A percentile compares a stretch with the other conserved stretches of the same genome.
These are phyloP conservation scores for Raffaelea albimanens DNA, from an alignment of 2,329 filamentous ascomycete genomes.

Conservation along the genomic window DNA sequence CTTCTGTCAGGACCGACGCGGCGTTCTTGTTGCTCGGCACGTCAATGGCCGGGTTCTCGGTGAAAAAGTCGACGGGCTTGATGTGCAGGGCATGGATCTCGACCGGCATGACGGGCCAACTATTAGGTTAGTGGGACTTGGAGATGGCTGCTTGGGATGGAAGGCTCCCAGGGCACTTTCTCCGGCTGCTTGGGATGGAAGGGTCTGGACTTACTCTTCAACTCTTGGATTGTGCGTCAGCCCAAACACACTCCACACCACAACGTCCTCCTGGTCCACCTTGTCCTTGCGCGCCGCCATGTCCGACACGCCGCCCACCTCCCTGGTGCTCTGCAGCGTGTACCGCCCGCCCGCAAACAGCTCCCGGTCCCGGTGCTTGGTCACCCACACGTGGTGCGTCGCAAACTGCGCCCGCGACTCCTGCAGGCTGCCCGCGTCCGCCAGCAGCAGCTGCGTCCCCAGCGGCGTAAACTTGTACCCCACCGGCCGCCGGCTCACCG, in stretches of 20 bases:
- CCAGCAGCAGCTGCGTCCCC: slow-evolving; percentile 36
- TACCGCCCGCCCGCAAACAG: slow-evolving; percentile 31
- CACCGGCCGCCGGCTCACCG: slow-evolving; percentile 31
- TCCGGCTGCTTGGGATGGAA: not conserved
- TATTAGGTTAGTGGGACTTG: not conserved
- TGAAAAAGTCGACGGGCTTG: slow-evolving; percentile 45
- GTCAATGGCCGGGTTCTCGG: slow-evolving; percentile 38
- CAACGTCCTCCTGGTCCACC: slow-evolving; percentile 26
- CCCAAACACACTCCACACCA: slow-evolving; percentile 50
- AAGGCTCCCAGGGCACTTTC: not conserved
- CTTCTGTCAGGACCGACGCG: not conserved
- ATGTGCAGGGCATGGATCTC: slow-evolving; percentile 41
- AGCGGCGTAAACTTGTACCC: slow-evolving; percentile 35
- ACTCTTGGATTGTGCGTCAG: slow-evolving; percentile 56
- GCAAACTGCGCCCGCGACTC: slow-evolving; percentile 31
- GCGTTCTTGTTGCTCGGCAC: slow-evolving; percentile 21
- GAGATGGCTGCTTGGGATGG: not conserved
- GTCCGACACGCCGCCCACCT: slow-evolving; percentile 25
- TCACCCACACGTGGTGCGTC: slow-evolving; percentile 34
- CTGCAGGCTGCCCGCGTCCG: slow-evolving; percentile 28
- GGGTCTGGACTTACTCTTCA: slow-evolving; percentile 39
- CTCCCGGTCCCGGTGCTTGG: slow-evolving; percentile 31
- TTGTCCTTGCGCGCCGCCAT: slow-evolving; percentile 28
- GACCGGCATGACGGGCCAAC: slow-evolving; percentile 26
- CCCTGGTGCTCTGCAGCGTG: slow-evolving; percentile 36